These are phyloP conservation scores for Pseudocercospora cruenta DNA, from an alignment of 2,329 filamentous ascomycete species.

Conservation along the genomic window DNA sequence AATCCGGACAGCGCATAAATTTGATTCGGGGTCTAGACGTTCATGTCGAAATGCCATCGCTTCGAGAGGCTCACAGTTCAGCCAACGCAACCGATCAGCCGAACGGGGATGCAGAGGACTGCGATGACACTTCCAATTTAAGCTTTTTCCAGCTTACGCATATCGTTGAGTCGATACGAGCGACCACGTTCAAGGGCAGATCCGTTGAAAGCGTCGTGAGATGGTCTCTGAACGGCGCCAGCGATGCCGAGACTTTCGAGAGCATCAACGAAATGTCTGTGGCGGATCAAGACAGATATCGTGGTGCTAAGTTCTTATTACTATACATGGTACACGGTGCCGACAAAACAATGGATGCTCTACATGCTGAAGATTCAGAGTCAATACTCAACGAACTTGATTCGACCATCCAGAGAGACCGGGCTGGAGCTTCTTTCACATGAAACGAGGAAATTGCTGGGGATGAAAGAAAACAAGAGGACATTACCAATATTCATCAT, in stretches of 20 bases:
- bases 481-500: not conserved
- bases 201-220: slow-evolving; percentile 14
- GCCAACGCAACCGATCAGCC: not conserved
- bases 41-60: slow-evolving; percentile 24
- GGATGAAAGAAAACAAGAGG: not conserved
- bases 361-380: slow-evolving; percentile 16
- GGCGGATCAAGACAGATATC: slow-evolving; percentile 21
- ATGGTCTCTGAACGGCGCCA: slow-evolving; percentile 23
- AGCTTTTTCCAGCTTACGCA: slow-evolving; percentile 20
- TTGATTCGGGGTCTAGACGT: slow-evolving; percentile 21
- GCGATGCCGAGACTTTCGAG: slow-evolving; percentile 21
- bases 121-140: slow-evolving; percentile 8
- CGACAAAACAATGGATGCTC: slow-evolving; percentile 17
- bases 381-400: slow-evolving; percentile 12
- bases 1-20: slow-evolving; percentile 13
- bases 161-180: slow-evolving; percentile 17
- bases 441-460: not conserved
- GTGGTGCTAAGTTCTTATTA: slow-evolving; percentile 25
- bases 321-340: slow-evolving; percentile 23
- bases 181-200: slow-evolving; percentile 3
- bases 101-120: not conserved
- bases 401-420: slow-evolving; percentile 5
- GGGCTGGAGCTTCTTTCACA: not conserved
- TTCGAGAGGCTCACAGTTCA: not conserved
- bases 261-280: slow-evolving; percentile 22